These are phyloP conservation scores for Xylariaceae sp. DNA, from an alignment of 2,329 filamentous ascomycete species.

Conservation along the genomic window DNA sequence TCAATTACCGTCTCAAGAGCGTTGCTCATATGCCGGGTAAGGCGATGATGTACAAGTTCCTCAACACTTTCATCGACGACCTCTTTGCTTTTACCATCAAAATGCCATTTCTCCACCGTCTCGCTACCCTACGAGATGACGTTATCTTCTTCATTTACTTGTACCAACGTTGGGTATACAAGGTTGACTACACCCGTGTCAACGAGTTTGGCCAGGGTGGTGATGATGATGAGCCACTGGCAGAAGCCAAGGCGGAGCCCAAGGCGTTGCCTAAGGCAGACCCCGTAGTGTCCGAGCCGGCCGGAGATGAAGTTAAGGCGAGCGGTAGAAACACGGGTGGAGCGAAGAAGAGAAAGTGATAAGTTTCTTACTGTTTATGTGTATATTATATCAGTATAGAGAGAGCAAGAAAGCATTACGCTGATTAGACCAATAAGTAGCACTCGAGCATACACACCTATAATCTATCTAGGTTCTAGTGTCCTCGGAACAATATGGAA, in stretches of 20 bases:
- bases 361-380: neutral
- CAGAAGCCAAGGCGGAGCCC: constrained; percentile 37
- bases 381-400: neutral
- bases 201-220: constrained; percentile 98
- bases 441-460: neutral
- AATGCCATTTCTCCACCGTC: constrained; percentile 90
- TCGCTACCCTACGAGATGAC: constrained; percentile 90
- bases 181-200: constrained; percentile 82
- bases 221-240: constrained; percentile 63
- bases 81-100: constrained; percentile 99
- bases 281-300: constrained; percentile 27
- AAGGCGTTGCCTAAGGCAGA: constrained; percentile 34
- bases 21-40: constrained; percentile 96
- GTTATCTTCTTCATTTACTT: constrained; percentile 98
- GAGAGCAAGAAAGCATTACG: constrained; percentile 1
- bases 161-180: constrained; percentile 92
- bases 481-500: neutral
- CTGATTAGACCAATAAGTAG: neutral
- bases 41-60: constrained; percentile 96
- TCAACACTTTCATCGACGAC: constrained; percentile 99
- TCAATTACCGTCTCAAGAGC: constrained; percentile 95
- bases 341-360: constrained; percentile 46
- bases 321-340: constrained; percentile 49
- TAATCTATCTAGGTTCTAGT: neutral
- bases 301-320: constrained; percentile 41